These are phyloP conservation scores for Pterocarpus santalinus DNA, from an alignment of 306 rosid genomes.

Conservation along the genomic window DNA sequence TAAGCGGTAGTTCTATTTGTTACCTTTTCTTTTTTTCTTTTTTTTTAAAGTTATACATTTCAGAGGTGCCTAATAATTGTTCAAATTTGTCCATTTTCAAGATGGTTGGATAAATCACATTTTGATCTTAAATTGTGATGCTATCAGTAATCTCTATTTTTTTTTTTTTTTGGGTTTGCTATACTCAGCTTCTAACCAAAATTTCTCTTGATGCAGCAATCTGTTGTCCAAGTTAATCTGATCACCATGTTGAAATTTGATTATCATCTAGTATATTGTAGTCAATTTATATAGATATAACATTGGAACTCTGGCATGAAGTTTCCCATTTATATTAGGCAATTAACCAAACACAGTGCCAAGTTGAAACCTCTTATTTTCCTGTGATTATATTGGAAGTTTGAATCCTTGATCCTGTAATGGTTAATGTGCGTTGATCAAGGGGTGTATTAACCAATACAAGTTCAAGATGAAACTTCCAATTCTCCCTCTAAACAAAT, in stretches of 20 bases:
- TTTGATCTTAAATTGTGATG: neutral
- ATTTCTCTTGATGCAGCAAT: constrained; percentile 39
- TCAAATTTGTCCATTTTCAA: neutral
- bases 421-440: constrained; percentile 53
- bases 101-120: constrained; percentile 2
- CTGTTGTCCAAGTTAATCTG: neutral
- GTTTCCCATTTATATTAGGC: neutral
- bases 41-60: neutral
- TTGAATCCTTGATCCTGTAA: constrained; percentile 42
- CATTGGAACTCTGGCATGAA: neutral
- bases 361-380: too few species aligned
- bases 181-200: constrained; percentile 17
- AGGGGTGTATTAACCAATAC: constrained; percentile 43
- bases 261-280: constrained; percentile 10
- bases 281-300: neutral
- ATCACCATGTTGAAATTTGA: neutral
- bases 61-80: neutral
- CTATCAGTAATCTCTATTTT: neutral
- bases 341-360: neutral
- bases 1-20: neutral
- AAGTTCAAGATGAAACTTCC: constrained; percentile 39
- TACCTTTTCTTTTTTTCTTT: neutral
- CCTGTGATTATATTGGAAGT: neutral
- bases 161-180: neutral
- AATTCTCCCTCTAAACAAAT: neutral